Percentiles rank a stretch among this genome's conserved stretches.
Conservation (phyloP, 108 stramenopile genomes). For the Skeletonema tropicum region DNA sequence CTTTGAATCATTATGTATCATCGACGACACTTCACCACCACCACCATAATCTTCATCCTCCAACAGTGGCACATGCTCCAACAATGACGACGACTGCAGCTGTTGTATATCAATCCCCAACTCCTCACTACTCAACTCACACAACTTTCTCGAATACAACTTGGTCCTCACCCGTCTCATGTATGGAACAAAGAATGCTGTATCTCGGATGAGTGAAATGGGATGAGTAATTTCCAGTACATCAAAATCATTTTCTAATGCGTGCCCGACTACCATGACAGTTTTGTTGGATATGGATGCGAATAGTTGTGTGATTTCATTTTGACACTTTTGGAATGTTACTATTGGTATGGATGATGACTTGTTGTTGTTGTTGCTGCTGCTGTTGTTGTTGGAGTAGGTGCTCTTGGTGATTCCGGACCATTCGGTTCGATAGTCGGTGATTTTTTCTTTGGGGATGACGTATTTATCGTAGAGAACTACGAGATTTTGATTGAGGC, state of each 20-base stretch:
- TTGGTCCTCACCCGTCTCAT: slow-evolving; percentile 44
- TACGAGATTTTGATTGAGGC: slow-evolving; percentile 31
- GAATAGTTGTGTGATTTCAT: slow-evolving; percentile 41
- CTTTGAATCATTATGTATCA: slow-evolving; percentile 6
- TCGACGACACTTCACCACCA: not conserved
- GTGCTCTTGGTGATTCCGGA: slow-evolving; percentile 53
- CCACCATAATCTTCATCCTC: not conserved
- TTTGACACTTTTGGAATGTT: slow-evolving; percentile 49
- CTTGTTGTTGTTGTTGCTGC: not conserved
- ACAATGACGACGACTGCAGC: not conserved
- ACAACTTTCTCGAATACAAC: slow-evolving; percentile 45
- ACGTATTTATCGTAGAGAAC: slow-evolving; percentile 58
- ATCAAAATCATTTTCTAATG: slow-evolving; percentile 58
- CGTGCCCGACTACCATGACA: slow-evolving; percentile 54
- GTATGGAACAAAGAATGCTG: slow-evolving; percentile 45
- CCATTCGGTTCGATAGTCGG: slow-evolving; percentile 56
- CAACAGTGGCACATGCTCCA: not conserved
- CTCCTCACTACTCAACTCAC: slow-evolving; percentile 44
- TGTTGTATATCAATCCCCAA: slow-evolving; percentile 45
- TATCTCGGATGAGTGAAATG: slow-evolving; percentile 34
- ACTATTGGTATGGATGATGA: slow-evolving; percentile 42
- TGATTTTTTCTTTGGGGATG: slow-evolving; percentile 43
- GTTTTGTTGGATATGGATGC: slow-evolving; percentile 34
- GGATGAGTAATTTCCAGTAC: slow-evolving; percentile 55
- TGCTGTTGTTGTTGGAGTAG: slow-evolving; percentile 4